Evolutionary conservation across 371 early-diverging fungal species (phyloP).

Genomic region (Mortierella sp.): DNA sequence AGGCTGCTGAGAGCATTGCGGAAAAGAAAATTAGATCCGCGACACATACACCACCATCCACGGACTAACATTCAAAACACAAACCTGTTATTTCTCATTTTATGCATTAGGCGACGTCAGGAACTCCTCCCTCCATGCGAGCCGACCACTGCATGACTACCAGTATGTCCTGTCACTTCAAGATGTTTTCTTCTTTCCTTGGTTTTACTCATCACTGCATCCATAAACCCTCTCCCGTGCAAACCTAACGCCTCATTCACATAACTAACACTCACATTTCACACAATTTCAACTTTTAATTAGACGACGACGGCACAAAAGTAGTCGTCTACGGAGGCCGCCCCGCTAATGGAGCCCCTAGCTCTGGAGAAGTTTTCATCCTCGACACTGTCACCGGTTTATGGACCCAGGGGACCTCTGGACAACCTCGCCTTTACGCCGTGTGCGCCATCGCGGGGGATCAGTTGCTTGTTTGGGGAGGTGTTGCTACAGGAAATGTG

Average conservation of each 20-base stretch:
- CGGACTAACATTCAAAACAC: no score
- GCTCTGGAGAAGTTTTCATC: slow-evolving; percentile 24
- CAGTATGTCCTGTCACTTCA: slow-evolving; percentile 24
- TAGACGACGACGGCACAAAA: slow-evolving; percentile 35
- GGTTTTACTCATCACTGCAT: no score
- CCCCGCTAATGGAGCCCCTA: not conserved
- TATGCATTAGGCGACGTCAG: slow-evolving; percentile 18
- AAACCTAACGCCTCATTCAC: not conserved
- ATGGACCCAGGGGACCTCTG: slow-evolving; percentile 24
- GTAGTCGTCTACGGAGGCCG: slow-evolving; percentile 37
- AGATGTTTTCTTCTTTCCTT: not conserved
- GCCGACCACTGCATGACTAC: slow-evolving; percentile 49
- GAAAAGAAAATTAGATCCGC: no score
- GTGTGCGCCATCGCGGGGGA: slow-evolving; percentile 38
- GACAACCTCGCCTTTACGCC: slow-evolving; percentile 24
- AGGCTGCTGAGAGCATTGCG: no score
- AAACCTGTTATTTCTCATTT: not conserved
- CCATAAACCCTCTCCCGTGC: not conserved
- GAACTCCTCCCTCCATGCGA: slow-evolving; percentile 23
- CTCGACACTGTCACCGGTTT: slow-evolving; percentile 20
- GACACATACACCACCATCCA: no score
- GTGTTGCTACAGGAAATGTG: not conserved
- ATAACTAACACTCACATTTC: not conserved
- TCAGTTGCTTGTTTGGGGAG: slow-evolving; percentile 41
- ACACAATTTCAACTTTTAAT: not conserved